These are phyloP conservation scores for Phytophthora sp. DNA, from an alignment of 352 stramenopile species.

Conservation along the genomic window DNA sequence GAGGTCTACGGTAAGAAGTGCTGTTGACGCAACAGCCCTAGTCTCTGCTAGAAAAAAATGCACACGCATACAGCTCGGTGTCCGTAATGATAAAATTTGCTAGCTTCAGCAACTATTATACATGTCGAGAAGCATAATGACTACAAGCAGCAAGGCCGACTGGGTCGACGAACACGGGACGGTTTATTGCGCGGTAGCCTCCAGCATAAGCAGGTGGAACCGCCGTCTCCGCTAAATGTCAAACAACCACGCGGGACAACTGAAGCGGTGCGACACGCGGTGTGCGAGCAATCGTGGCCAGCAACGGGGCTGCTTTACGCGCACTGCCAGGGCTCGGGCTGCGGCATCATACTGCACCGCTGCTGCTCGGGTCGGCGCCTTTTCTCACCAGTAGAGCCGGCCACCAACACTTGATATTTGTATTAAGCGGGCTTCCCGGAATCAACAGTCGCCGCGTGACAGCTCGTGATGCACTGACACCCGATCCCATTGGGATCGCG, in stretches of 20 bases:
- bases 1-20: constrained; percentile 17
- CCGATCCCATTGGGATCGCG: too few relatives aligned
- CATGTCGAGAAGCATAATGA: background rate
- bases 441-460: too few relatives aligned
- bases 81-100: background rate
- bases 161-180: background rate
- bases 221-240: background rate
- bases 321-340: background rate
- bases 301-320: constrained; percentile 13
- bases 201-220: background rate
- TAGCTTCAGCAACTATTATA: background rate
- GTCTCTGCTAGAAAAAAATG: constrained; percentile 4
- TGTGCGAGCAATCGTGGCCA: constrained; percentile 24
- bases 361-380: too few relatives aligned
- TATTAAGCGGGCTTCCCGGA: too few relatives aligned
- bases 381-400: too few relatives aligned
- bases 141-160: too few relatives aligned
- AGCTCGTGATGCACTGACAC: too few relatives aligned
- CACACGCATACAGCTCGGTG: constrained; percentile 7
- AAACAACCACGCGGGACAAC: constrained; percentile 12
- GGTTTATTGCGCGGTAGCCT: background rate
- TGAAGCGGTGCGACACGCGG: constrained; percentile 10
- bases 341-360: constrained; percentile 23
- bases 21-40: constrained; percentile 27
- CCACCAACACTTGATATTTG: too few relatives aligned